Conservation (phyloP, 2,329 filamentous ascomycete genomes). For the Hymenoscyphus occultus region DNA sequence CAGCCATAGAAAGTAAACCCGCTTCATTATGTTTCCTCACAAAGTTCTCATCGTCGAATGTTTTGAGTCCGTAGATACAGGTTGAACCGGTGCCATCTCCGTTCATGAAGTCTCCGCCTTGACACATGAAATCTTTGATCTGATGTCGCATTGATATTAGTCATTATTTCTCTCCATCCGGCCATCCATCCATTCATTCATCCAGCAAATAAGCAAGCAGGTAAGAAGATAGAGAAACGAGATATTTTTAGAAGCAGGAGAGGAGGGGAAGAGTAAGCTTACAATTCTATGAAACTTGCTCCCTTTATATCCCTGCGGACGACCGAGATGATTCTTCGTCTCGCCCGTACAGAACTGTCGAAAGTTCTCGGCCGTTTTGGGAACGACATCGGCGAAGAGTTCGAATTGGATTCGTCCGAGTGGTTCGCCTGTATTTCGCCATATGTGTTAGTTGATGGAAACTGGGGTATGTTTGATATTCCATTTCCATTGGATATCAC, state of each 20-base stretch:
- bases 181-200: too few relatives aligned
- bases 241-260: background rate
- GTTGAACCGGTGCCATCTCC: conserved; percentile 87
- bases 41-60: conserved; percentile 92
- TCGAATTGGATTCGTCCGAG: conserved; percentile 87
- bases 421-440: conserved; percentile 62
- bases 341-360: conserved; percentile 96
- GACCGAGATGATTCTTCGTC: conserved; percentile 71
- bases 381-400: conserved; percentile 80
- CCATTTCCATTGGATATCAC: conserved; percentile 19
- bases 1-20: conserved; percentile 89
- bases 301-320: conserved; percentile 90
- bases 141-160: conserved; percentile 37
- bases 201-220: conserved; percentile 12
- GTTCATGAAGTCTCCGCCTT: conserved; percentile 93
- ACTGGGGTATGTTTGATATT: conserved; percentile 8
- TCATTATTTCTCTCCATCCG: conserved; percentile 4
- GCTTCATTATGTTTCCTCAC: conserved; percentile 71
- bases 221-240: conserved; percentile 9
- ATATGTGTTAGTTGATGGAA: conserved; percentile 11
- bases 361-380: conserved; percentile 93
- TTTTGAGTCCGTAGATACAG: conserved; percentile 80
- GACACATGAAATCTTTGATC: conserved; percentile 97
- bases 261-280: conserved; percentile 38
- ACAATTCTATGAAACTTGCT: conserved; percentile 93